Base-by-base conservation (phyloP, 768 basidiomycete species). In the Amanita molliuscula region DNA sequence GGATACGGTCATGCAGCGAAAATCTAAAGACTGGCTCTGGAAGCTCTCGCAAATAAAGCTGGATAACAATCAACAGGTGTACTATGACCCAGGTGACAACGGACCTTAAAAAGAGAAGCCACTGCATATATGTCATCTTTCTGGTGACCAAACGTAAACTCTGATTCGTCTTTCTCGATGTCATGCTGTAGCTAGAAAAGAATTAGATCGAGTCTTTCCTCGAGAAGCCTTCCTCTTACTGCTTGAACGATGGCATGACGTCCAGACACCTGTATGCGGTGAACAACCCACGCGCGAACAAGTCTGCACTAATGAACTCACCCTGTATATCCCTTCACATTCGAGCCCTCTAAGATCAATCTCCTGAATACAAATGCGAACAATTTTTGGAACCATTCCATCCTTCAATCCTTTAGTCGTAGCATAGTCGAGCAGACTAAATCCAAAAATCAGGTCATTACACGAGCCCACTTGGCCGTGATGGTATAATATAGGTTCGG, bases 21-120 rank as follows among this genome's bases (percentile, higher is more conserved):
- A 85, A 86, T 59, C 69, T 82, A 69, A 96, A 95, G 16, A 96
- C 72, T 3, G 93, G 89, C 59, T 96, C 93, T 1, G 92, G 90
- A 13, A 96, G 68, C 59, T 88, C 88, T 47, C 93, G 81, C 20
- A 95, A 70, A 67, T 95, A 88, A 31, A 82, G 65, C 84, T 88
- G 46, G 46, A 29, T 21, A 28, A 9, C 37, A 13, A 15, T 54
- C 31, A 58, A 18, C 20, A 15, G 23, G 8, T 3, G 23, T n/a
- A 4, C 16, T 10, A 23, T 3, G n/a, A 13, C 4, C 20, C 8
- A 13, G 13, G 38, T 26, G 13, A 8, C 37, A 47, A 40, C 68
- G 51, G 50, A 88, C 88, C 77, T 96, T 95, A 47, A 96, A 65
- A 50, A 96, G 69, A 0, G 88, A 90, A 18, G 89, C 76, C 26